A percentile compares a stretch with the other conserved stretches of the same genome.
Conservation (phyloP, 768 basidiomycete species). For the Brasilioporus rufonigricans region DNA sequence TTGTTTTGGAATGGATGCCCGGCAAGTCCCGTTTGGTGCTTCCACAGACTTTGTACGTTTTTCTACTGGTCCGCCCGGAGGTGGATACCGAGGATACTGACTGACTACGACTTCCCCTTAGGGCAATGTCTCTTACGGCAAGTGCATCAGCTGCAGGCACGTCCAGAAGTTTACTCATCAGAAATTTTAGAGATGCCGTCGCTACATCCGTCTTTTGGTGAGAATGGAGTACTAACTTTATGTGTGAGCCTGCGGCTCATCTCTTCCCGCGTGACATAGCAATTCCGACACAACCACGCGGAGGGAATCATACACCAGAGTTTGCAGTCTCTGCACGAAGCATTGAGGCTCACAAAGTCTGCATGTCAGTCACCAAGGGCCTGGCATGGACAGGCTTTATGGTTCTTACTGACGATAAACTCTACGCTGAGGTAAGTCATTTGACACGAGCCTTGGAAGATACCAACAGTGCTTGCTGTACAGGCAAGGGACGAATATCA, state of each 20-base stretch:
- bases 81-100: slow-evolving; percentile 4
- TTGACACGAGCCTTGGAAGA: not conserved
- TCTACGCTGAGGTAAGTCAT: slow-evolving; percentile 48
- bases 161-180: slow-evolving; percentile 12
- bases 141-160: slow-evolving; percentile 27
- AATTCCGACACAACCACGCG: slow-evolving; percentile 67
- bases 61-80: not conserved
- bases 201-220: slow-evolving; percentile 63
- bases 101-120: slow-evolving; percentile 31
- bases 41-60: slow-evolving; percentile 77
- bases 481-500: slow-evolving; percentile 27
- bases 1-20: slow-evolving; percentile 42
- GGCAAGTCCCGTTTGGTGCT: slow-evolving; percentile 43
- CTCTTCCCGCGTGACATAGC: slow-evolving; percentile 38
- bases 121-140: slow-evolving; percentile 75
- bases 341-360: slow-evolving; percentile 58
- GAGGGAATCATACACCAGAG: slow-evolving; percentile 73
- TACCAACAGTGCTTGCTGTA: not conserved
- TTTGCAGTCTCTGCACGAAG: slow-evolving; percentile 62
- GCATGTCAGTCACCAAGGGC: slow-evolving; percentile 56
- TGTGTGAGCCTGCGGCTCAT: slow-evolving; percentile 16
- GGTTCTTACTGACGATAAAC: slow-evolving; percentile 54
- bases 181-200: slow-evolving; percentile 51
- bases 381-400: slow-evolving; percentile 62
- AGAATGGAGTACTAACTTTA: slow-evolving; percentile 13